A percentile compares a stretch with the other conserved stretches of the same genome.
These are phyloP conservation scores for Albifimbria verrucaria DNA, from an alignment of 2,329 filamentous ascomycete genomes.

Conservation along the genomic window DNA sequence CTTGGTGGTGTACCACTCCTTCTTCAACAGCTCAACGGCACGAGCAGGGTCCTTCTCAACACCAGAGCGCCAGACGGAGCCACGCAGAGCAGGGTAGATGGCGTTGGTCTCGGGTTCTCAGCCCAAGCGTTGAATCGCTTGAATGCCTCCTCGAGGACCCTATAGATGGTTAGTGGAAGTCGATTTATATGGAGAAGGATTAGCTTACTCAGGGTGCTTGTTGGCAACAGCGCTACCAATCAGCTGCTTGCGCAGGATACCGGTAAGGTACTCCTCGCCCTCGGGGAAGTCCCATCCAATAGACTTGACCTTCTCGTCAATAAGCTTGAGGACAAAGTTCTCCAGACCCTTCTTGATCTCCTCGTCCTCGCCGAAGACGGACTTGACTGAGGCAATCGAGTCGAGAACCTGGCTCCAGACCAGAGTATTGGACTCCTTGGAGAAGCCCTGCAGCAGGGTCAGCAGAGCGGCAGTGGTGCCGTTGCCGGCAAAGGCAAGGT, in stretches of 20 bases:
- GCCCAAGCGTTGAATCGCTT: slow-evolving; percentile 79
- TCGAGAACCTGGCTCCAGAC: slow-evolving; percentile 86
- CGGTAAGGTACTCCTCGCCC: slow-evolving; percentile 76
- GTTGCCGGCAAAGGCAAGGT: slow-evolving; percentile 83
- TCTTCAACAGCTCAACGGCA: slow-evolving; percentile 71
- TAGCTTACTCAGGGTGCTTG: slow-evolving; percentile 69
- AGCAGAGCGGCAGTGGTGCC: slow-evolving; percentile 78
- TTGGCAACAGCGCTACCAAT: slow-evolving; percentile 71
- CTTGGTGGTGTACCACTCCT: slow-evolving; percentile 78
- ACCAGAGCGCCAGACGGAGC: slow-evolving; percentile 75
- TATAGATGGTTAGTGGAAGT: slow-evolving; percentile 29
- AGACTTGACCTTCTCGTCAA: slow-evolving; percentile 69
- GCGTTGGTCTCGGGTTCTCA: slow-evolving; percentile 62
- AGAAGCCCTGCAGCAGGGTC: slow-evolving; percentile 81
- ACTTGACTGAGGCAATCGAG: slow-evolving; percentile 72
- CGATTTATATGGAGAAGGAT: neutral
- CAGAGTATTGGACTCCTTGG: slow-evolving; percentile 75
- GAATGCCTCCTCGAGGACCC: slow-evolving; percentile 69
- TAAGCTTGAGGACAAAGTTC: slow-evolving; percentile 74
- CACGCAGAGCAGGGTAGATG: slow-evolving; percentile 78
- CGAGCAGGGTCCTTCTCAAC: slow-evolving; percentile 67
- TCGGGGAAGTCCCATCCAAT: slow-evolving; percentile 83
- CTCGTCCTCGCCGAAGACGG: slow-evolving; percentile 78
- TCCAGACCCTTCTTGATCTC: slow-evolving; percentile 69
- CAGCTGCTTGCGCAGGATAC: slow-evolving; percentile 78